These are phyloP conservation scores for Fallopia convolvulus DNA, from an alignment of 148 eudicot species.

Conservation along the genomic window DNA sequence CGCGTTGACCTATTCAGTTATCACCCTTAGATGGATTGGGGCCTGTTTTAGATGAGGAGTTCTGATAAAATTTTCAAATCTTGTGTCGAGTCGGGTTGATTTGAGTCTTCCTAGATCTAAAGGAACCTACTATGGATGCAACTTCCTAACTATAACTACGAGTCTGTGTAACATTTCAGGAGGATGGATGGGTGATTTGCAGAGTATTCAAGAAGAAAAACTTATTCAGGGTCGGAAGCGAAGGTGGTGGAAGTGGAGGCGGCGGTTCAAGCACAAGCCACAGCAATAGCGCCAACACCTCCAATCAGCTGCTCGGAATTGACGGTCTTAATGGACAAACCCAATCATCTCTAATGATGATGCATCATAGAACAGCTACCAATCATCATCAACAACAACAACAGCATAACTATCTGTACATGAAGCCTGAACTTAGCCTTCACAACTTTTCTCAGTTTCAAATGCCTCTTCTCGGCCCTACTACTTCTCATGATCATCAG, in stretches of 20 bases:
- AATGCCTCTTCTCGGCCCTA: slow-evolving; percentile 19
- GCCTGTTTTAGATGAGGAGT: background rate
- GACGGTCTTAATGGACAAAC: slow-evolving; percentile 20
- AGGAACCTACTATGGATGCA: no score
- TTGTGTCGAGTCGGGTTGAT: background rate
- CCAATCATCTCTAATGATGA: slow-evolving; percentile 28
- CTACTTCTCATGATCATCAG: slow-evolving; percentile 27
- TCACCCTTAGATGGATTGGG: no score
- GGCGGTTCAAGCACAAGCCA: slow-evolving; percentile 20
- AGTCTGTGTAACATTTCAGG: slow-evolving; percentile 26
- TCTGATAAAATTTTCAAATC: background rate
- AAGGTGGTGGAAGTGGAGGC: slow-evolving; percentile 23
- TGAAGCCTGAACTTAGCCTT: slow-evolving; percentile 34
- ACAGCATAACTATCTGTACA: slow-evolving; percentile 40
- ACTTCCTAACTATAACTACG: background rate
- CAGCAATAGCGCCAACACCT: slow-evolving; percentile 13
- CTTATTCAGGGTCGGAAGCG: slow-evolving; percentile 63
- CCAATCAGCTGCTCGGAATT: slow-evolving; percentile 33
- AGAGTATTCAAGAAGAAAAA: slow-evolving; percentile 92
- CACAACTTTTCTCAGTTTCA: slow-evolving; percentile 54
- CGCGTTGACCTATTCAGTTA: no score
- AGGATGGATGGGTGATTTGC: slow-evolving; percentile 96
- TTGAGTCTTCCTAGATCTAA: background rate
- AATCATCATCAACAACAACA: slow-evolving; percentile 10
- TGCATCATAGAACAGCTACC: slow-evolving; percentile 1